Base-by-base conservation (phyloP, 2,329 filamentous ascomycete species). In the Aspergillus sp. region DNA sequence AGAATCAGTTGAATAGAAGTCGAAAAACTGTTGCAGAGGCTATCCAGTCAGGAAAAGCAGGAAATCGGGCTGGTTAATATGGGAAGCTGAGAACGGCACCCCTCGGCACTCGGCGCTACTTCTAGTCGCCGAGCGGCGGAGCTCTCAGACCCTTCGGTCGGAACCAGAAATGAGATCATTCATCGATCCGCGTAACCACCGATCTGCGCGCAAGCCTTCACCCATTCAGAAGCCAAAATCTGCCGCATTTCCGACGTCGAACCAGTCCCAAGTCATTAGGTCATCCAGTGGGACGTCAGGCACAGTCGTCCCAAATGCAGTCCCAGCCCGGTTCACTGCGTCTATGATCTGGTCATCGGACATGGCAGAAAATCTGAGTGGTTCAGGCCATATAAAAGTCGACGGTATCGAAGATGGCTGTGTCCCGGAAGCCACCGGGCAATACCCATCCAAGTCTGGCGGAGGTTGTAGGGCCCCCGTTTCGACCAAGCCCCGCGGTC, bases 281-380 rank as follows among this genome's bases (percentile, higher is more conserved):
- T 88, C 85, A 41, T 87, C 85, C 76, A 86, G 82, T 0, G 84
- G 82, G 8, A 88, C 76, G 63, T 85, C 82, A 5, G 82, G 81
- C 59, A 85, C 80, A 2, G 79, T 80, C 1, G 81, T 78, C 17
- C 86, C 84, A 62, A 89, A 84, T 15, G 83, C 82, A 25, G 86
- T 83, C 4, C 84, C 86, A 0, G 86, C 85, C 63, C 85, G 83
- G 67, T 87, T 88, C 28, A 90, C 81, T 4, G 87, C 85, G 64
- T 89, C 86, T 5, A 86, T 81, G 50, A 90, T 87, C 69, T 90
- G 87, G 60, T 88, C 83, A 59, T 89, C 86, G 0, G 87, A 89
- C 88, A 90, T 90, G 32, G 86, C 80, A 2, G 86, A 89, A 70
- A 89, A 88, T 23, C 87, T 85, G 21, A 89, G 57, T 4, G 84